Conservation (phyloP, 2,329 filamentous ascomycete genomes). For the Cercospora sp. region DNA sequence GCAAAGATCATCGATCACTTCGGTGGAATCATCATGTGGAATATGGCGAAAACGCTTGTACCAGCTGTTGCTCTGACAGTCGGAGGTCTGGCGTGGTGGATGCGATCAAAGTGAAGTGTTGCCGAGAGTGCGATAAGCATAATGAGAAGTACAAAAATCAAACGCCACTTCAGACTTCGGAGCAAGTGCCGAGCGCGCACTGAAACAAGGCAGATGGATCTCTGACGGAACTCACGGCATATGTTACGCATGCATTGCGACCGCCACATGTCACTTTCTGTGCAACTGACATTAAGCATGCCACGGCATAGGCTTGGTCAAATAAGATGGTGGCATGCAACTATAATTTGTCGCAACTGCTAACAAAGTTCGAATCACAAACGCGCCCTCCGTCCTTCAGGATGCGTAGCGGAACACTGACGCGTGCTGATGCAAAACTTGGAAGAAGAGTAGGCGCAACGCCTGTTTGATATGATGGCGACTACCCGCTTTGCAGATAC, state of each 20-base stretch:
- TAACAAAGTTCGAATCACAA: slow-evolving; percentile 2
- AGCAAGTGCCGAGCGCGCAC: neutral
- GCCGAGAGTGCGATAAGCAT: neutral
- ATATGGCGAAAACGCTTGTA: slow-evolving; percentile 7
- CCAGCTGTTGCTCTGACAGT: neutral
- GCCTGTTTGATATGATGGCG: neutral
- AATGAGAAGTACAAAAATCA: neutral
- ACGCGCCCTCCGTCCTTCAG: neutral
- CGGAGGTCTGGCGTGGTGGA: neutral
- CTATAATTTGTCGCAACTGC: neutral
- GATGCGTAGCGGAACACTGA: neutral
- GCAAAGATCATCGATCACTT: neutral
- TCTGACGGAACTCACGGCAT: neutral
- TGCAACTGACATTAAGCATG: neutral
- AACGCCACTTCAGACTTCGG: neutral
- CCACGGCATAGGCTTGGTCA: neutral
- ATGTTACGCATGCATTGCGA: neutral
- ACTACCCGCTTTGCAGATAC: neutral
- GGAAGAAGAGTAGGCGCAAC: neutral
- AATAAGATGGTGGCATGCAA: neutral
- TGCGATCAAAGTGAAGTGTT: neutral
- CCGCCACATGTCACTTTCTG: neutral
- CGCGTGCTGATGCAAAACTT: neutral
- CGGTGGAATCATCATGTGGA: neutral
- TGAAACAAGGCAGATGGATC: neutral